These are phyloP conservation scores for Pseudocercospora vitis DNA, from an alignment of 2,329 filamentous ascomycete species.

Conservation along the genomic window DNA sequence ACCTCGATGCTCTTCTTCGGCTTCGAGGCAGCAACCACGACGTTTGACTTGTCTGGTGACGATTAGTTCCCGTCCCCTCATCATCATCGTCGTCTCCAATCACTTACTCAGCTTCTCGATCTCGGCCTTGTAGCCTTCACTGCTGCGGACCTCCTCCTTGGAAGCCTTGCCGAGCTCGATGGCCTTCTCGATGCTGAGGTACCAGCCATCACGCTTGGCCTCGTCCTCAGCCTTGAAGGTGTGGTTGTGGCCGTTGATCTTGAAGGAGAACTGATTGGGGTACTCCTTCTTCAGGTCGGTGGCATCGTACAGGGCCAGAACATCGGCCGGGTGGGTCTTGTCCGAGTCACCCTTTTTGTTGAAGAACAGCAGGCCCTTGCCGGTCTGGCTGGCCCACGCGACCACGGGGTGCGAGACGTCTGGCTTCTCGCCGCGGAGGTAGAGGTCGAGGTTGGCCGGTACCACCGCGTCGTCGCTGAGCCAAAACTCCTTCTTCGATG, in stretches of 20 bases:
- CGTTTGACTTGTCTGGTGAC: constrained; percentile 35
- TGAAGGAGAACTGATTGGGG: constrained; percentile 79
- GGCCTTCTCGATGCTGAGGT: constrained; percentile 78
- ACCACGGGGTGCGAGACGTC: constrained; percentile 73
- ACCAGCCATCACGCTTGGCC: constrained; percentile 89
- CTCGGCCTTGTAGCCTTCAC: constrained; percentile 85
- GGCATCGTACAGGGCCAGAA: constrained; percentile 64
- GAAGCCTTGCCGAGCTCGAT: constrained; percentile 81
- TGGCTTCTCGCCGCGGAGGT: constrained; percentile 86
- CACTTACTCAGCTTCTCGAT: constrained; percentile 68
- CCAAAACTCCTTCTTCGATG: constrained; percentile 87
- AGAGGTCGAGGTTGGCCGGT: constrained; percentile 69
- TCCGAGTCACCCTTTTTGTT: constrained; percentile 74
- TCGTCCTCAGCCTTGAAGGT: constrained; percentile 77
- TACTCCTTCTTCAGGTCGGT: constrained; percentile 75
- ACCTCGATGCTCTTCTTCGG: constrained; percentile 52
- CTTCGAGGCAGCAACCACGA: constrained; percentile 39
- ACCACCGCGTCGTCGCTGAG: constrained; percentile 66
- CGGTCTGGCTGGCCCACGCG: constrained; percentile 89
- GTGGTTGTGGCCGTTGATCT: constrained; percentile 85
- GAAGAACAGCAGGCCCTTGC: constrained; percentile 92
- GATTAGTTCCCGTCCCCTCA: constrained; percentile 38
- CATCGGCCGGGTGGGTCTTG: constrained; percentile 75
- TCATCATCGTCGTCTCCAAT: background rate
- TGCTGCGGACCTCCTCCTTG: constrained; percentile 69